Base-by-base conservation (phyloP, 2,329 filamentous ascomycete species). In the Parastagonospora nodorum region DNA sequence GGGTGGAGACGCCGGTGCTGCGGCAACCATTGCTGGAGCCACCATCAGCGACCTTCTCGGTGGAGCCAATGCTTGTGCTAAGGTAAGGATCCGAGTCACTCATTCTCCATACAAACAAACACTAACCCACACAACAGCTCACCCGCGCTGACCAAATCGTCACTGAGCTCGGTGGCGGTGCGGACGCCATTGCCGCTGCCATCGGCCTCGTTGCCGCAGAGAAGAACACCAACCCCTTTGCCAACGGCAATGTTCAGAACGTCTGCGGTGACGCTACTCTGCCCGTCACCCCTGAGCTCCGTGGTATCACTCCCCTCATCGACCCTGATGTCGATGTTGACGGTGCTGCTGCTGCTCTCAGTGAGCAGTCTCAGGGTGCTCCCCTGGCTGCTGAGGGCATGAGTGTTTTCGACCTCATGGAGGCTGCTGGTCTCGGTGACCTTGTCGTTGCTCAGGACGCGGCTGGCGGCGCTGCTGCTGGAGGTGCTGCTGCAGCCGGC, bases 211-310 rank as follows among this genome's bases (percentile, higher is more conserved):
- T 88, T 11, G 81, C 82, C 24, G 86, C 86, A 4, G 86, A 88
- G 78, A 85, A 88, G 74, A 89, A 89, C 80, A 88, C 88, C 77
- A 89, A 89, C 77, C 85, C 84, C 44, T 88, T 85, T 58, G 82
- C 74, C 48, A 80, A 82, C 55, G 76, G 75, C 63, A 78, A 84
- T 30, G 85, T 84, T 14, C 70, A 73, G 63, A 83, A 79, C 54
- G 82, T 90, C 67, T 89, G 87, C 73, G 80, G 77, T 32, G 84
- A 89, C 57, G 74, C 85, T 2, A 75, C 78, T 24, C 81, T 90
- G 2, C 87, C 87, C 9, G 81, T 77, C 29, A 88, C 83, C 7
- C 72, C 74, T 19, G 79, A 78, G 48, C 82, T 89, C 29, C 80
- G 87, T 37, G 87, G 87, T 55, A 85, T 90, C 49, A 78, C 88